These are phyloP conservation scores for Aspergillus baeticus DNA, from an alignment of 495 filamentous ascomycete species.

Conservation along the genomic window DNA sequence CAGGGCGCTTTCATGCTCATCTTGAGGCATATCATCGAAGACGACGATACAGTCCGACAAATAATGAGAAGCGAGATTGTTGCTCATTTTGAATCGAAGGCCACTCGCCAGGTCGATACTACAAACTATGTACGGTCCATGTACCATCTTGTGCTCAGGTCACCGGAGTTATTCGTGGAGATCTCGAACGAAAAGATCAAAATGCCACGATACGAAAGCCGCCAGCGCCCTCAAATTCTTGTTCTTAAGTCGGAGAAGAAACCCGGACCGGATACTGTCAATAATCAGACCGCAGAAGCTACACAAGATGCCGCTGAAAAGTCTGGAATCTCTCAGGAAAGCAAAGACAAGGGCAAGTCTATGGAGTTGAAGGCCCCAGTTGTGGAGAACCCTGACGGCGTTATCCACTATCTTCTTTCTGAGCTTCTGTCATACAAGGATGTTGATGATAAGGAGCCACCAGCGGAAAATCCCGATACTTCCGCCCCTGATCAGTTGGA, in stretches of 20 bases:
- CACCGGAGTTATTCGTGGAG: constrained; percentile 85
- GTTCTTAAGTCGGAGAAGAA: constrained; percentile 53
- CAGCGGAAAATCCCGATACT: constrained; percentile 49
- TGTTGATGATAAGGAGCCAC: constrained; percentile 75
- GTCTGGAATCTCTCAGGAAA: constrained; percentile 36
- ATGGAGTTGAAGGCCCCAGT: constrained; percentile 75
- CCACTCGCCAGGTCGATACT: constrained; percentile 64
- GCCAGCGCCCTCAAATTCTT: constrained; percentile 59
- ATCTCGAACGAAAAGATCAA: constrained; percentile 85
- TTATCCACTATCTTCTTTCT: constrained; percentile 92
- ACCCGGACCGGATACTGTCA: constrained; percentile 18
- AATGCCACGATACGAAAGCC: constrained; percentile 58
- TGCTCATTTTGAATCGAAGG: constrained; percentile 64
- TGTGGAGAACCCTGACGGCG: constrained; percentile 90
- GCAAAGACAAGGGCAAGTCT: constrained; percentile 60
- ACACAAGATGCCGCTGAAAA: constrained; percentile 28
- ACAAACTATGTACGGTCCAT: constrained; percentile 71
- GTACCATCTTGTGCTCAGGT: constrained; percentile 78
- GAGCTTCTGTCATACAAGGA: constrained; percentile 91
- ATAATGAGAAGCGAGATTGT: constrained; percentile 92
- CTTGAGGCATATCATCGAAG: constrained; percentile 89
- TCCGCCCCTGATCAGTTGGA: constrained; percentile 31
- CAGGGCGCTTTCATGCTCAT: constrained; percentile 83
- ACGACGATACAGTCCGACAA: constrained; percentile 84
- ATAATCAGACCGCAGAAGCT: constrained; percentile 29